Base-by-base conservation (phyloP, 768 basidiomycete genomes). In the Hypholoma fasciculare region DNA sequence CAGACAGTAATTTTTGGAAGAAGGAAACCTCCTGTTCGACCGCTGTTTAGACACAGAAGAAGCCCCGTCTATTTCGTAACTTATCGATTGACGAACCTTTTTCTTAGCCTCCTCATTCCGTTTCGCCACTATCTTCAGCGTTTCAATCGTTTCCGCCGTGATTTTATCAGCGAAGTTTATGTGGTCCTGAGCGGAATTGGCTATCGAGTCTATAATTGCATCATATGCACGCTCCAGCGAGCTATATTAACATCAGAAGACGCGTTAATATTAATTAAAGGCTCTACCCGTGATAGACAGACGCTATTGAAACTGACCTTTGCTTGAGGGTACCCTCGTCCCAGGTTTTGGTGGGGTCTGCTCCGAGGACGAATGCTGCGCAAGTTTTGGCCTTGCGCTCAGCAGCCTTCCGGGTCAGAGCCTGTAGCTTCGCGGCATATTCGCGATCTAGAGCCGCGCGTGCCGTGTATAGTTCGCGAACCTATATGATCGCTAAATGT, bases 171-270 rank as follows among this genome's bases (percentile, higher is more conserved):
- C 85, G 34, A 89, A 76, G 60, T 76, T 79, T 52, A 83, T 65
- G 68, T 93, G 92, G 64, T 88, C 89, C 61, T 89, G 86, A 3
- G 89, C 85, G 16, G 82, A 73, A 52, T 78, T 77, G 23, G 75
- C 74, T 62, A 89, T 76, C 0, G 88, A 86, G 3, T 79, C 68
- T 48, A 92, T 82, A 48, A 93, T 78, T 68, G 83, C 81, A 39
- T 83, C 76, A 66, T 89, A 92, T 0, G 89, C 89, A n/a, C 73
- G 71, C 63, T 87, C 78, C n/a, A 94, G 68, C 2, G 92, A 88
- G 70, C 92, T 94, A 61, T 37, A 16, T 26, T 2, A 46, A 9
- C 43, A 47, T 19, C 47, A 48, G 49, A 51, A 52, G 56, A 30
- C 49, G 7, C 52, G 53, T 63, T 43, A 44, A 44, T 49, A 48